Evolutionary conservation across 148 eudicot species (phyloP), one percentile per base, ranked within the genome.

Genomic region (Chenopodium suecicum): DNA sequence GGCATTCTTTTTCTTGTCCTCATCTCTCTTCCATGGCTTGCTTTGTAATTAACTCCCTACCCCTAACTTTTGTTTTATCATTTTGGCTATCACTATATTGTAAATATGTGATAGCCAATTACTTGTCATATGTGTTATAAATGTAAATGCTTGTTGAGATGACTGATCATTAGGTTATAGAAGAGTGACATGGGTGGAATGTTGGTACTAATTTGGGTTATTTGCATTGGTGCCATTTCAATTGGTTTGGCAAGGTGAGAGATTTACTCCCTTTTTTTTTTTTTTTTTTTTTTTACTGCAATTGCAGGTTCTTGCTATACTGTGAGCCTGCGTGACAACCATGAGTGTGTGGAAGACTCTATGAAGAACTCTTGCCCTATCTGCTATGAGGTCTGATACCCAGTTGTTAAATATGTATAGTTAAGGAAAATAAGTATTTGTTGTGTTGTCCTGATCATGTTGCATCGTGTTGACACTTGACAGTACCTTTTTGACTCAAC

Each of bases 321-420:
- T 9, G 73, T 83, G 46, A 76, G 54, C 37, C 83, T 94, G 73
- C 95, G 83, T 73, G 89, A 89, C 88, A 93, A 95, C 84, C 98
- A 95, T 80, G 77, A 76, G 14, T 95, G 98, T 78, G 92, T 95
- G 60, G 95, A 91, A 86, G 86, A 95, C 81, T 85, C 96, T 11
- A 90, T 95, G 98, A 95, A 95, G 92, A 88, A 88, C 81, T 91
- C 85, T 44, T 95, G 98, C 83, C 98, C 98, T 69, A 93, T 95
- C 76, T 95, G 97, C 90, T 93, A 93, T 69, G 98, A 95, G 95
- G 98, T 95, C 50, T 83, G 46, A 70, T 79, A 68, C 73, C 69
- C 58, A 31, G 85, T 77, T 9, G 56, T n/a, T 23, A 27, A 64
- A 23, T 44, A 50, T 31, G 52, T 54, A 12, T 19, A 60, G 10